phyloP scores from a whole-genome alignment of 176 grass and related monocot genomes.

The Oryza glaberrima region DNA sequence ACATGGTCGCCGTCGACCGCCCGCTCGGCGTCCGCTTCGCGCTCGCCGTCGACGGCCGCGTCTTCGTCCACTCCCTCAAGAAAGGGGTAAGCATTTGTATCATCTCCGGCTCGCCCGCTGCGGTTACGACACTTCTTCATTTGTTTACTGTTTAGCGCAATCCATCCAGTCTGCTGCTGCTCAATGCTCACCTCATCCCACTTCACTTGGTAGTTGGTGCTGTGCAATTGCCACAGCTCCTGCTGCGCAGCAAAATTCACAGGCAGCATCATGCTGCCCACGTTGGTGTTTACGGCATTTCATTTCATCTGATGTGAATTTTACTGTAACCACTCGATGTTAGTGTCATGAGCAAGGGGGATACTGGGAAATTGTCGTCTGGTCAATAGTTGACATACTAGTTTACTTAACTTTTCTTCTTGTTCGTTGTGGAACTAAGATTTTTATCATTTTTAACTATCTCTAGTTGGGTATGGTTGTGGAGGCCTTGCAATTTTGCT shows the following conservation, averaged over 20 bases:
- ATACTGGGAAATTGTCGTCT: neutral
- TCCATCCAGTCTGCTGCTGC: neutral
- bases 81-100: conserved; percentile 47
- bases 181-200: neutral
- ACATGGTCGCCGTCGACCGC: conserved; percentile 87
- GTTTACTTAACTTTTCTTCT: neutral
- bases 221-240: neutral
- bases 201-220: neutral
- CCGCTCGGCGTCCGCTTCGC: conserved; percentile 87
- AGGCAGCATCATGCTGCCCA: neutral
- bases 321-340: neutral
- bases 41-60: conserved; percentile 65
- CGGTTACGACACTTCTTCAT: too few relatives aligned
- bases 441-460: neutral
- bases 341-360: neutral
- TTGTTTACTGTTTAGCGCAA: too few relatives aligned
- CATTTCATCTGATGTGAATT: neutral
- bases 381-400: neutral
- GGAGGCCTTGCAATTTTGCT: neutral
- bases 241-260: neutral
- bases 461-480: neutral
- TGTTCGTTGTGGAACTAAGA: neutral
- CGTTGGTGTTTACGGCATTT: neutral
- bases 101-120: too few relatives aligned
- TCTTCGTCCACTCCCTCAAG: conserved; percentile 84